Percentiles rank a stretch among this genome's conserved stretches.
phyloP scores from a whole-genome alignment of 345 rosid genomes.

The Eucalyptus marginata region DNA sequence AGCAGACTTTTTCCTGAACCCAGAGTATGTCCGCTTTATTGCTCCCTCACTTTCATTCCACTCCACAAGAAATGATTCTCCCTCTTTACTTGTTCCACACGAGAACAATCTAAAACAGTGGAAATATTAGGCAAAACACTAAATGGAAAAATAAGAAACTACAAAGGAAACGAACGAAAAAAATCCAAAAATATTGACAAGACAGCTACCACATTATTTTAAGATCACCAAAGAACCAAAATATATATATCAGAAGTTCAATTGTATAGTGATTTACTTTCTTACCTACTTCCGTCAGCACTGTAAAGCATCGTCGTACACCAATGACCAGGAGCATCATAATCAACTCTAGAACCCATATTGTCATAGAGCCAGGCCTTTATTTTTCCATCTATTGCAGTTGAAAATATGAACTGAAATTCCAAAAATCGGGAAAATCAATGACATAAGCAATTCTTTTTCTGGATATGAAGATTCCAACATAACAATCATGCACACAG shows the following conservation, averaged over 20 bases:
- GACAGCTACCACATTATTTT: neutral
- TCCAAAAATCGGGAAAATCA: neutral
- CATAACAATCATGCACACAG: neutral
- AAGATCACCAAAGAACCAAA: neutral
- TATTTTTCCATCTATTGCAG: slow-evolving; percentile 81
- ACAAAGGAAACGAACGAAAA: neutral
- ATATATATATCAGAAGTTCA: neutral
- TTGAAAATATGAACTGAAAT: slow-evolving; percentile 80
- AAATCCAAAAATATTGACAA: neutral
- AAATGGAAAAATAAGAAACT: neutral
- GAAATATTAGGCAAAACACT: neutral
- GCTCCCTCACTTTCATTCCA: slow-evolving; percentile 85
- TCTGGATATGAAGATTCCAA: neutral
- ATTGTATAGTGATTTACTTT: neutral
- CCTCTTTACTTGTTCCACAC: slow-evolving; percentile 77
- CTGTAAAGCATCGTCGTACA: slow-evolving; percentile 82
- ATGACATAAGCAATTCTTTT: neutral
- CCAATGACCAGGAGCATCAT: slow-evolving; percentile 85
- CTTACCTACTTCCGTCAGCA: slow-evolving; percentile 83
- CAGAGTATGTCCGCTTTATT: slow-evolving; percentile 45
- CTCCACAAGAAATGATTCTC: slow-evolving; percentile 67
- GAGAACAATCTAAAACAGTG: slow-evolving; percentile 40
- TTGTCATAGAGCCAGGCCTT: slow-evolving; percentile 91
- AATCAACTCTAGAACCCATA: slow-evolving; percentile 74
- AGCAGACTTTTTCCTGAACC: slow-evolving; percentile 48